Evolutionary conservation across 1,139 yeast genomes (phyloP), one percentile per base, ranked within the genome.

Genomic region (Schizosaccharomyces versatilis): DNA sequence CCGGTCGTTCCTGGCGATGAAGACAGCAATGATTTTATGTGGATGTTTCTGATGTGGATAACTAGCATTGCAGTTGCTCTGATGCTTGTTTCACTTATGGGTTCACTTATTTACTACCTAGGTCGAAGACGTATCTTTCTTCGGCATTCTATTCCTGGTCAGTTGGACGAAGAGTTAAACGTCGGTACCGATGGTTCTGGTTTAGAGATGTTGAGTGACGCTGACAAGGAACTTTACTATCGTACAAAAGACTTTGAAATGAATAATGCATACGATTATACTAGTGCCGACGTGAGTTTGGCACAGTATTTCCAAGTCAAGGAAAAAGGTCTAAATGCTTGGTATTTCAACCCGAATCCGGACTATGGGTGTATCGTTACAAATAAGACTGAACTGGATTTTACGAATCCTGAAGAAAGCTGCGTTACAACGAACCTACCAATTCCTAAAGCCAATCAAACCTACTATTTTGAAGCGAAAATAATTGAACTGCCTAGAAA

Each of bases 301-400:
- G 66, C 69, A 67, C 68, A 71, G 66, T 73, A 75, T 66, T 69
- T 69, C 68, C 71, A 71, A 36, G 84, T 90, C 41, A 94, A 85
- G 63, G 98, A 93, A 63, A 86, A 84, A 66, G 99, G 96, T 0
- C 81, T 93, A 0, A 71, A 76, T 38, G 98, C 98, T 0, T 90
- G 94, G 93, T 94, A 85, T 63, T 90, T 93, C 65, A 76, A 76
- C 58, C 84, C 84, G 51, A 88, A 85, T 63, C 64, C 67, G 52
- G 65, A 64, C 71, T 57, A 78, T 76, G 53, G 76, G 71, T 66
- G 82, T 75, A 62, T 76, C 58, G 81, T 88, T 19, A 74, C 78
- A 55, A 80, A 81, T 63, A 80, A 82, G 61, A 78, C 81, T 1
- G 97, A 90, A 66, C 69, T 90, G 54, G 79, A 80, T 55, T 90